Conservation (phyloP, 2,329 filamentous ascomycete genomes). For the Xylariaceae sp. region DNA sequence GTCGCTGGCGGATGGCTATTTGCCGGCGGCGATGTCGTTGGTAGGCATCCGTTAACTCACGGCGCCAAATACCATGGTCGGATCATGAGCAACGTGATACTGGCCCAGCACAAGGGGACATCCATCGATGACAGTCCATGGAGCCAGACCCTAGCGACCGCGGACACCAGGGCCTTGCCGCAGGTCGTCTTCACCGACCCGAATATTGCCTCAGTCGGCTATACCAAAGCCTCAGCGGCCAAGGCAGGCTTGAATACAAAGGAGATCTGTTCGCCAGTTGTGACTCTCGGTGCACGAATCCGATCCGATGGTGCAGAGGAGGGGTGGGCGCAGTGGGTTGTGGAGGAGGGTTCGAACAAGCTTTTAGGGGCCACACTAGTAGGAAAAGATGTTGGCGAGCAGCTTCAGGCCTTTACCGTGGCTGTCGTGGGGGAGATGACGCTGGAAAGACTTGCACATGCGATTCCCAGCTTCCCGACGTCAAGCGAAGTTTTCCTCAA, state of each 20-base stretch:
- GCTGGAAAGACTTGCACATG: not conserved
- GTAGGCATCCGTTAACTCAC: conserved; percentile 1
- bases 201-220: not conserved
- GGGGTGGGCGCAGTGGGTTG: not conserved
- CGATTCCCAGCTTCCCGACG: not conserved
- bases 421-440: not conserved
- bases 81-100: not conserved
- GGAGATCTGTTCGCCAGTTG: not conserved
- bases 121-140: not conserved
- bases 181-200: not conserved
- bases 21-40: conserved; percentile 2
- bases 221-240: not conserved
- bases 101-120: conserved; percentile 9
- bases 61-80: conserved; percentile 1
- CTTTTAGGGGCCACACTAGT: not conserved
- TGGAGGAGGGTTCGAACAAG: not conserved
- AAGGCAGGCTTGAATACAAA: not conserved
- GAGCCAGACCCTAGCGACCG: not conserved
- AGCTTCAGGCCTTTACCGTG: not conserved
- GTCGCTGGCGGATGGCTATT: not conserved
- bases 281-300: not conserved
- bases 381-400: not conserved
- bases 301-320: not conserved
- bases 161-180: not conserved
- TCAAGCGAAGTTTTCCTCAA: not conserved